Evolutionary conservation across 352 stramenopile genomes (phyloP).

Genomic region (Pythium coloratum): DNA sequence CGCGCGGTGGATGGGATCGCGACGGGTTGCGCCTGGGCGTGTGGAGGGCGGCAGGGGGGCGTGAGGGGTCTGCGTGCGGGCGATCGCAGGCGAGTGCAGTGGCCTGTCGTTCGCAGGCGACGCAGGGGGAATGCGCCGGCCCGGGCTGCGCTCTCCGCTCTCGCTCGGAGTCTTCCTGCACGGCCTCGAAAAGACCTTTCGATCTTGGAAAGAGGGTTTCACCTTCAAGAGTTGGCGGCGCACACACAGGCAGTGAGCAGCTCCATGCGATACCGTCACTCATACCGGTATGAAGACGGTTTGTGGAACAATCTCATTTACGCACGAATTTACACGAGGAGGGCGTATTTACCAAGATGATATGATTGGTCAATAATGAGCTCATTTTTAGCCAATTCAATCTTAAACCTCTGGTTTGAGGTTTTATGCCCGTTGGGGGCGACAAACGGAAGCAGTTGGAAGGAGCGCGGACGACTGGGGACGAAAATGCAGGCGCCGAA

Average conservation of each 20-base stretch:
- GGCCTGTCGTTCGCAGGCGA: not conserved
- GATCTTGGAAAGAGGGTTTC: conserved; percentile 34
- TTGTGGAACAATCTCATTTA: conserved; percentile 29
- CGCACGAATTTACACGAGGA: not conserved
- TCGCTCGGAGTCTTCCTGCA: conserved; percentile 17
- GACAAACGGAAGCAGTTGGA: conserved; percentile 12
- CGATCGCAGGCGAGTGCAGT: not conserved
- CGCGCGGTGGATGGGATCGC: not conserved
- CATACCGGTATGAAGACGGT: conserved; percentile 27
- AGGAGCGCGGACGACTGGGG: not conserved
- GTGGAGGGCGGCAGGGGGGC: not conserved
- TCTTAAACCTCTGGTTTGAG: conserved; percentile 19
- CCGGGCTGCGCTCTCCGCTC: conserved; percentile 9
- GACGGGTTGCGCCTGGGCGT: not conserved
- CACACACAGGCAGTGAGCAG: not conserved
- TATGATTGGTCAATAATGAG: conserved; percentile 13
- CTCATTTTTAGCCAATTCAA: conserved; percentile 7
- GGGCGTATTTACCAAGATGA: conserved; percentile 13
- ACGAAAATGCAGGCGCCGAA: conserved; percentile 20
- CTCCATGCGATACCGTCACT: conserved; percentile 2
- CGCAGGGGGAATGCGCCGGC: conserved; percentile 11
- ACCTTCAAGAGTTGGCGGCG: conserved; percentile 18
- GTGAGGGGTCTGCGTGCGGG: not conserved
- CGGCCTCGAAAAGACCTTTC: conserved; percentile 33
- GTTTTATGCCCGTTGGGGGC: conserved; percentile 9